Percentiles rank a stretch among this genome's conserved stretches.
Evolutionary conservation across 2,329 filamentous ascomycete genomes (phyloP).

Genomic region (Aureobasidium sp.): DNA sequence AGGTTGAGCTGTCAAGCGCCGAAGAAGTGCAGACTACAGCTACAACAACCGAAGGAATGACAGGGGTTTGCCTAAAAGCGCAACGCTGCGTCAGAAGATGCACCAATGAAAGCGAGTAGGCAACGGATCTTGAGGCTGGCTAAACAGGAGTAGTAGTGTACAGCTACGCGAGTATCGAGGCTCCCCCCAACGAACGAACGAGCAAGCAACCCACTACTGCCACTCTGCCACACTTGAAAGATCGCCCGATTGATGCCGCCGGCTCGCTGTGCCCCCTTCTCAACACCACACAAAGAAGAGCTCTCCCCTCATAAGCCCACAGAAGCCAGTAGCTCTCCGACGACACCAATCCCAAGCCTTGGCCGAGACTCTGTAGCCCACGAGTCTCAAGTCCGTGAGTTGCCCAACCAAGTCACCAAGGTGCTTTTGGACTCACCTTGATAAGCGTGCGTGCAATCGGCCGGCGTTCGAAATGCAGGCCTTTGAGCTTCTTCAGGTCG

Average conservation of each 20-base stretch:
- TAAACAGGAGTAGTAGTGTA: slow-evolving; percentile 16
- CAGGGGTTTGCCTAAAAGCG: slow-evolving; percentile 18
- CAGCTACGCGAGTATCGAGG: slow-evolving; percentile 14
- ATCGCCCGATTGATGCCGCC: slow-evolving; percentile 13
- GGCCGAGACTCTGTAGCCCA: slow-evolving; percentile 2
- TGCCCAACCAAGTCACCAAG: slow-evolving; percentile 8
- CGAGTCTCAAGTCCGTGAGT: slow-evolving; percentile 11
- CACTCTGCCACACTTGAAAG: neutral
- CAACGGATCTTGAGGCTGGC: slow-evolving; percentile 13
- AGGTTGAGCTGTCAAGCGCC: slow-evolving; percentile 17
- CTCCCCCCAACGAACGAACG: neutral
- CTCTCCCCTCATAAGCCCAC: slow-evolving; percentile 6
- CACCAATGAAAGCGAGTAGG: slow-evolving; percentile 14
- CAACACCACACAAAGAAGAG: slow-evolving; percentile 5
- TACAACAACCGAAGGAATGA: slow-evolving; percentile 18
- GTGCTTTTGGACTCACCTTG: slow-evolving; percentile 16
- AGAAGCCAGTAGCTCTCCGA: neutral
- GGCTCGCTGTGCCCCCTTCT: slow-evolving; percentile 9
- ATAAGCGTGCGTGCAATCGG: slow-evolving; percentile 9
- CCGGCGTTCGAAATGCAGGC: slow-evolving; percentile 6
- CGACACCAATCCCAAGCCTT: neutral
- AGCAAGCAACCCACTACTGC: neutral
- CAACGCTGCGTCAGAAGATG: slow-evolving; percentile 15
- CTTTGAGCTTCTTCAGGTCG: neutral
- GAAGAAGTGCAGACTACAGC: slow-evolving; percentile 14